Evolutionary conservation across 108 stramenopile genomes (phyloP).

Genomic region (Ochromonas danica): DNA sequence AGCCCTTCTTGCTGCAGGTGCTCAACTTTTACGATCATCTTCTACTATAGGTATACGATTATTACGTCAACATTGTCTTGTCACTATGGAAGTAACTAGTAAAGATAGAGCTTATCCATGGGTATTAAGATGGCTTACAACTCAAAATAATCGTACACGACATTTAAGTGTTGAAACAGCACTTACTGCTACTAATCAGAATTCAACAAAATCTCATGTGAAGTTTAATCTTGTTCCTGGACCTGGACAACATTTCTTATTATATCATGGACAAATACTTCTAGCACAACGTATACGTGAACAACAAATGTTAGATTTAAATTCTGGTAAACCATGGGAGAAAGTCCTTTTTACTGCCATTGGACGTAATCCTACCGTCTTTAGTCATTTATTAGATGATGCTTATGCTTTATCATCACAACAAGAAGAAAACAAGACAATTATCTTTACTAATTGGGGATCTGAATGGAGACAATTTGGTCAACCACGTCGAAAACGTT

Average conservation of each 20-base stretch:
- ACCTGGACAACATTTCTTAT: slow-evolving; percentile 37
- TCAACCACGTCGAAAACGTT: slow-evolving; percentile 31
- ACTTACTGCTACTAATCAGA: neutral
- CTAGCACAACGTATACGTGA: slow-evolving; percentile 29
- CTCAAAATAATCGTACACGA: slow-evolving; percentile 12
- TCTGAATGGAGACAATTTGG: slow-evolving; percentile 43
- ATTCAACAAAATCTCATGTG: neutral
- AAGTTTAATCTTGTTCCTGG: slow-evolving; percentile 36
- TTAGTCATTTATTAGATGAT: slow-evolving; percentile 23
- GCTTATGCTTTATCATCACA: neutral
- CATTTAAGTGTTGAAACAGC: slow-evolving; percentile 39
- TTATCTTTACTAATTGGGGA: slow-evolving; percentile 42
- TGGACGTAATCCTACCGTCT: slow-evolving; percentile 23
- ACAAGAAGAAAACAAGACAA: slow-evolving; percentile 17
- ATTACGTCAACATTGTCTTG: slow-evolving; percentile 26
- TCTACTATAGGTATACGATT: slow-evolving; percentile 14
- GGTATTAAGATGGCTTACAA: slow-evolving; percentile 39
- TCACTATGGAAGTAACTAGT: slow-evolving; percentile 36
- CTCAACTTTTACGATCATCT: neutral
- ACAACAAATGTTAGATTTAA: slow-evolving; percentile 35
- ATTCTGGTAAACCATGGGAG: slow-evolving; percentile 41
- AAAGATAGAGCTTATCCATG: slow-evolving; percentile 41
- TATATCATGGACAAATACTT: slow-evolving; percentile 19
- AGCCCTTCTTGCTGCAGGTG: slow-evolving; percentile 16
- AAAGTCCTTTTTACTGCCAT: slow-evolving; percentile 31